Base-by-base conservation (phyloP, 2,329 filamentous ascomycete species). In the Teratosphaeria pseudoeucalypti region DNA sequence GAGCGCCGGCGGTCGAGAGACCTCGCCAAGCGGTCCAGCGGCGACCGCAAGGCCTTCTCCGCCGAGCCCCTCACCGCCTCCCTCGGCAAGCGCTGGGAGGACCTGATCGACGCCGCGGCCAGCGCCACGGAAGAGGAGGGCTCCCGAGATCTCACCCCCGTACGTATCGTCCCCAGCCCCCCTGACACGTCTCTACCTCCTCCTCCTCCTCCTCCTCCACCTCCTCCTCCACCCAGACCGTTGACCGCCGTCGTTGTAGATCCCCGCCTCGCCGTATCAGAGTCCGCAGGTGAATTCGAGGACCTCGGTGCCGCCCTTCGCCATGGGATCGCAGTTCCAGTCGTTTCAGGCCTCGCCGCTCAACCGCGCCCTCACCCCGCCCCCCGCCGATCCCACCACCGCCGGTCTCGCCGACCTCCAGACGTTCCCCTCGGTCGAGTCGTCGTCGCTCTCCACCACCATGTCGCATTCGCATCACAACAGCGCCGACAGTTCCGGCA, bases 101-200 rank as follows among this genome's bases (percentile, higher is more conserved):
- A 97, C 74, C 81, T 97, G 62, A 95, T 97, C 65, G 92, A 96
- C 74, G 92, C 92, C 57, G 92, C 89, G 58, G 91, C 92, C 34
- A 96, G 90, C 62, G 91, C 92, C 32, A 95, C 90, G 2, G 92
- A 95, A 76, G 92, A 94, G 70, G 90, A 95, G 72, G 70, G 67
- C n/a, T 91, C 92, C 65, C 78, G 82, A 71, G 92, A 96, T 74
- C 84, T 92, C 72, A 95, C 90, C 72, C 89, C 89, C 70, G 89
- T 95, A 82, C 80, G 81, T 27, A 14, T 27, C 14, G 12, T 2
- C 23, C 23, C 23, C 23, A 23, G 23, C 2, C 23, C 23, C 23
- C 23, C 23, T 23, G 23, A 23, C 23, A 23, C 23, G 23, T 23
- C 23, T 23, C n/a, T n/a, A n/a, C 23, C 23, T 23, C 23, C 23